Conservation (phyloP, 371 early-diverging fungal species). For the Lichtheimia hyalospora region DNA sequence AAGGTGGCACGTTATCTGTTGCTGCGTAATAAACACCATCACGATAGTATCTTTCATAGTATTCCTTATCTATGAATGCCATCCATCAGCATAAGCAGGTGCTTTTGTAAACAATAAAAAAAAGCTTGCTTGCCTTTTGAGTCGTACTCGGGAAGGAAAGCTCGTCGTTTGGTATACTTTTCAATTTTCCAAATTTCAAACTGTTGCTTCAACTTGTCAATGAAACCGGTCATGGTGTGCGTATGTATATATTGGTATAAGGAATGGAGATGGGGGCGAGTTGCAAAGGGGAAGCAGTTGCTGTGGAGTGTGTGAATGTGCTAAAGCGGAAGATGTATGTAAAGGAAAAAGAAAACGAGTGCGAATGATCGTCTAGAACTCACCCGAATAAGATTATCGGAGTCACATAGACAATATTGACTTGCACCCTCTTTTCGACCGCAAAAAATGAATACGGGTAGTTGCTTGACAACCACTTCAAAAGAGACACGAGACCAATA, state of each 20-base stretch:
- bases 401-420: too few species aligned
- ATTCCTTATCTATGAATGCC: slow-evolving; percentile 17
- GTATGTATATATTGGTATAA: neutral
- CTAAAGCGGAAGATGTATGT: slow-evolving; percentile 5
- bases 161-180: slow-evolving; percentile 63
- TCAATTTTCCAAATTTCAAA: slow-evolving; percentile 68
- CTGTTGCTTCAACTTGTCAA: slow-evolving; percentile 60
- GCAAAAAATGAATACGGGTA: too few species aligned
- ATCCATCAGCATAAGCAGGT: neutral
- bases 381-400: neutral
- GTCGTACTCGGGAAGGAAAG: slow-evolving; percentile 63
- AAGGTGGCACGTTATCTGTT: neutral
- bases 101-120: neutral
- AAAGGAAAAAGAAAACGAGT: slow-evolving; percentile 6
- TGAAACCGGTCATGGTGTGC: slow-evolving; percentile 47
- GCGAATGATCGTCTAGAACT: slow-evolving; percentile 4
- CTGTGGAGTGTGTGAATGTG: slow-evolving; percentile 1
- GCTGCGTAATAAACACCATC: slow-evolving; percentile 21
- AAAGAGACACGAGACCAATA: too few species aligned
- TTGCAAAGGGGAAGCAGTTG: neutral
- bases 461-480: too few species aligned
- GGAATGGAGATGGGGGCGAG: neutral
- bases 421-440: too few species aligned
- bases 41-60: slow-evolving; percentile 20
- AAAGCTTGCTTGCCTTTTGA: slow-evolving; percentile 51